These are phyloP conservation scores for Neoboletus subvelutipes DNA, from an alignment of 768 basidiomycete species.

Conservation along the genomic window DNA sequence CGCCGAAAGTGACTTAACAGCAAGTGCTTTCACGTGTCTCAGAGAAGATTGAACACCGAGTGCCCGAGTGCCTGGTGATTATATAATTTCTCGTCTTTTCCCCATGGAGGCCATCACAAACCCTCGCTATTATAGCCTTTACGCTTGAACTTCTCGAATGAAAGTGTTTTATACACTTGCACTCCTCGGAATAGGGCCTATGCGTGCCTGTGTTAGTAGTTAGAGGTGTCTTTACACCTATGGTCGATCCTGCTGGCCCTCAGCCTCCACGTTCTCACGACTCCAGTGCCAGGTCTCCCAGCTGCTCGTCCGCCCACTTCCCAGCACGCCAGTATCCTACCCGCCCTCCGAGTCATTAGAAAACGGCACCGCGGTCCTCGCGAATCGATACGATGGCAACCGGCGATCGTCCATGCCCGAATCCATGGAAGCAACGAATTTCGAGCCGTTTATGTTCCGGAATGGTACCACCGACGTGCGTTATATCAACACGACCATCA, in stretches of 20 bases:
- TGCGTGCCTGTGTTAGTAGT: not conserved
- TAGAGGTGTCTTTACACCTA: constrained; percentile 38
- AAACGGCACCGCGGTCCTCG: constrained; percentile 36
- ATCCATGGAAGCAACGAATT: constrained; percentile 36
- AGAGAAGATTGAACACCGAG: not conserved
- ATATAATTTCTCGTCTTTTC: not conserved
- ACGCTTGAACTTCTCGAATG: not conserved
- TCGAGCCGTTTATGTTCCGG: constrained; percentile 33
- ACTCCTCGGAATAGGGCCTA: not conserved
- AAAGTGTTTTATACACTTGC: not conserved
- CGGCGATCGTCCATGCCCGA: constrained; percentile 45
- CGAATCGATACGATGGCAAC: constrained; percentile 31
- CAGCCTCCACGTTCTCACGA: constrained; percentile 28
- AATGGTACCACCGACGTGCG: constrained; percentile 47
- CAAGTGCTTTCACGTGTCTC: not conserved
- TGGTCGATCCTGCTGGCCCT: constrained; percentile 43
- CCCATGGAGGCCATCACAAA: not conserved
- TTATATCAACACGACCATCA: constrained; percentile 33
- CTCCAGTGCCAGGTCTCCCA: constrained; percentile 41
- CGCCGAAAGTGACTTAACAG: not conserved
- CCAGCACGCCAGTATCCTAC: constrained; percentile 44
- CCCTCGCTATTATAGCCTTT: not conserved
- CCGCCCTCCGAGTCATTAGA: constrained; percentile 34
- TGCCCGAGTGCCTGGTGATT: not conserved
- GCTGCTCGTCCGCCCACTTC: constrained; percentile 41